Evolutionary conservation across 1,284 basidiomycete species (phyloP), one percentile per base, ranked within the genome.

Genomic region (Puccinia coronata): DNA sequence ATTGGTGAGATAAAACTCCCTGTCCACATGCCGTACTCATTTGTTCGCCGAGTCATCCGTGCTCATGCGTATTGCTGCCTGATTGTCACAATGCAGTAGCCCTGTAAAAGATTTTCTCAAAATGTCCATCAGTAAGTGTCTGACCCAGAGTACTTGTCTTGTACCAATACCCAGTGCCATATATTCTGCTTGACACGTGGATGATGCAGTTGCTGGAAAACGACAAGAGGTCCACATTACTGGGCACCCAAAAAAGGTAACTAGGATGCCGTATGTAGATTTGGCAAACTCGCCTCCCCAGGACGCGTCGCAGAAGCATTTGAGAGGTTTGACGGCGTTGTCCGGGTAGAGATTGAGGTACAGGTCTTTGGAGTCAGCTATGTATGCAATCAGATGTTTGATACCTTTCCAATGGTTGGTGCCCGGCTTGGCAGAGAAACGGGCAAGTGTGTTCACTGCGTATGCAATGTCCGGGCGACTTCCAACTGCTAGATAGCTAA

Each of bases 11-110:
- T 51, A 78, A 34, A 78, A 78, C 11, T 78, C 76, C 34, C 63
- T 23, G n/a, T 78, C 76, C 0, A 36, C 18, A 49, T 78, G 76
- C 25, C 63, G 18, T 1, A 49, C 53, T 16, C 76, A 4, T 28
- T 78, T 78, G 31, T 78, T 78, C 5, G 76, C 65, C 5, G 63
- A 78, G n/a, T 69, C 34, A 57, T 78, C 55, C n/a, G 25, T 28
- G 8, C 4, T 4, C 2, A 57, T 25, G 25, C 55, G 2, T 20
- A 57, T 57, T 5, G 57, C 36, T 8, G 59, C 14, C 23, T 49
- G 20, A 36, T 75, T 75, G 23, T 75, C 73, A 31, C 73, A 75
- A 23, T 31, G 25, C 39, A 75, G 23, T 2, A 41, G 31, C 1
- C 31, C 57, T n/a, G 41, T 31, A n/a, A 36, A 36, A n/a, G n/a